Percentiles rank a stretch among this genome's conserved stretches.
Conservation (phyloP, 306 rosid genomes). For the Trifolium fragiferum region DNA sequence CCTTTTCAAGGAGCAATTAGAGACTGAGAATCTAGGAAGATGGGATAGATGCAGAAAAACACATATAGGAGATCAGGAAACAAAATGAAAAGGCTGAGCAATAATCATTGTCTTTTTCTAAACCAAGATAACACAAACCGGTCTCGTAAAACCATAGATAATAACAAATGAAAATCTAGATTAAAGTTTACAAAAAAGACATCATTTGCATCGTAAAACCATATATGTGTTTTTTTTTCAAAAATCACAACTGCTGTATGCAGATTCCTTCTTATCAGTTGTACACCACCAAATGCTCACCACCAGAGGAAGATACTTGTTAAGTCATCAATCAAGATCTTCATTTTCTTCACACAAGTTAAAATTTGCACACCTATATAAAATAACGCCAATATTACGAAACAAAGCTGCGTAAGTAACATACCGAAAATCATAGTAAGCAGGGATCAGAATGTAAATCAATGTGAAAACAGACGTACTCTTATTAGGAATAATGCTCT, state of each 20-base stretch:
- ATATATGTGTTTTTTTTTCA: no score
- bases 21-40: conserved; percentile 47
- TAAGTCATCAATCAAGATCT: neutral
- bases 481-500: neutral
- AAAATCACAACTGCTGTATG: neutral
- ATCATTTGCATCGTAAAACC: neutral
- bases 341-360: neutral
- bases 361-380: neutral
- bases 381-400: neutral
- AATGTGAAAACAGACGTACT: neutral
- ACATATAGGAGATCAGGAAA: conserved; percentile 73
- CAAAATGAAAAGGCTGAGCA: conserved; percentile 72
- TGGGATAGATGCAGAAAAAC: conserved; percentile 63
- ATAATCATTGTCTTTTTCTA: conserved; percentile 3
- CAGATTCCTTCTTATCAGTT: neutral
- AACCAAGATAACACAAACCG: neutral
- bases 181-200: neutral
- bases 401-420: neutral
- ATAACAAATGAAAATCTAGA: neutral
- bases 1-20: conserved; percentile 64
- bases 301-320: neutral
- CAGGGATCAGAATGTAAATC: neutral
- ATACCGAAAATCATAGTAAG: neutral
- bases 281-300: neutral
- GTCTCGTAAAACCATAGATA: neutral